These are phyloP conservation scores for Yamadazyma taylorii DNA, from an alignment of 1,139 yeast genomes.

Conservation along the genomic window DNA sequence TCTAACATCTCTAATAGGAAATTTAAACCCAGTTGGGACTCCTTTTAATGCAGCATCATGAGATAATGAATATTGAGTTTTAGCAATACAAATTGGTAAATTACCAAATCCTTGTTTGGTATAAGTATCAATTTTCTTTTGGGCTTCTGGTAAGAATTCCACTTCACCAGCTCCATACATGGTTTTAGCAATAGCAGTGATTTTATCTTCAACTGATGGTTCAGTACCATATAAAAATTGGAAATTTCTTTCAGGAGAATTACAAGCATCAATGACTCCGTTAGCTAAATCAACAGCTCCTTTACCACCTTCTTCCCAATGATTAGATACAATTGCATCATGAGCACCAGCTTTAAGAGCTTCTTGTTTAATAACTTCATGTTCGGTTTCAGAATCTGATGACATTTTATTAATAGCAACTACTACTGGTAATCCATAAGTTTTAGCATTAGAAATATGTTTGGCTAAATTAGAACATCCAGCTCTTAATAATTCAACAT, in stretches of 20 bases:
- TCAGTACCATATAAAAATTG: conserved; percentile 73
- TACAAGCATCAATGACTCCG: conserved; percentile 78
- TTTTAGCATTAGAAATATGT: conserved; percentile 84
- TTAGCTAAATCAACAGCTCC: conserved; percentile 90
- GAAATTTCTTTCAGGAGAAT: conserved; percentile 52
- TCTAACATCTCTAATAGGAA: conserved; percentile 93
- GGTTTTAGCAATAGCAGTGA: conserved; percentile 75
- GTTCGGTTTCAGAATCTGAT: conserved; percentile 81
- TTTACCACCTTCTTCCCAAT: conserved; percentile 97
- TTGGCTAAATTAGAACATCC: conserved; percentile 92
- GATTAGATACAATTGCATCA: conserved; percentile 93
- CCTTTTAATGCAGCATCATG: conserved; percentile 94
- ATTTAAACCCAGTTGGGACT: conserved; percentile 90
- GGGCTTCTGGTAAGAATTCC: conserved; percentile 84
- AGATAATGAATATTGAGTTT: conserved; percentile 94
- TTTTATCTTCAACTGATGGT: conserved; percentile 77
- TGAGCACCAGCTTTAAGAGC: conserved; percentile 91
- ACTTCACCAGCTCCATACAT: conserved; percentile 96
- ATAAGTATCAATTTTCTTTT: conserved; percentile 78
- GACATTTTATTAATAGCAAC: conserved; percentile 95
- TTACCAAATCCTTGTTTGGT: conserved; percentile 89
- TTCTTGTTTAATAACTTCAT: conserved; percentile 78
- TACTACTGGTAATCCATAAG: conserved; percentile 89
- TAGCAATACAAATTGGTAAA: conserved; percentile 95
- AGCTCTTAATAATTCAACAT: conserved; percentile 73